Base-by-base conservation (phyloP, 2,329 filamentous ascomycete genomes). In the Polychaeton citri region DNA sequence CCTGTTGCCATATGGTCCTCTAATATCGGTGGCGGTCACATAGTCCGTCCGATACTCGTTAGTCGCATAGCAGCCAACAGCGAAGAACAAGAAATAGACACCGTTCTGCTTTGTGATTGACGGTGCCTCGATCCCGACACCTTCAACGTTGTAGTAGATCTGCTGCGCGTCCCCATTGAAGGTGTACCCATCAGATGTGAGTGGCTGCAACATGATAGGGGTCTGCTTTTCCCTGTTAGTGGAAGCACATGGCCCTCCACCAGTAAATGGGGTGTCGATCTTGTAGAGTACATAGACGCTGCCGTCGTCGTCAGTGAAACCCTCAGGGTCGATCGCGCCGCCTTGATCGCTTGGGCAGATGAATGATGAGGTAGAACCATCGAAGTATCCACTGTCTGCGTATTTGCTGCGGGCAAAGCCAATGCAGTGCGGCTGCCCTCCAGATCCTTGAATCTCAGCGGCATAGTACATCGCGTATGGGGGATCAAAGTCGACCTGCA, bases 211-310 rank as follows among this genome's bases (percentile, higher is more conserved):
- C 57, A 74, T 64, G 41, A 78, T 64, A 0, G 74, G 72, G 26
- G 74, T 78, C 10, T 45, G 7, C 24, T 28, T 28, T 10, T 28
- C 24, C 7, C 12, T 28, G 15, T 28, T 15, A 4, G 24, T 28
- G 12, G 24, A 28, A 28, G 24, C 24, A 28, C 24, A 40, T 62
- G 48, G 13, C 63, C 63, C 21, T 69, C 24, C 24, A 12, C 24
- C 24, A 12, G 12, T 54, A 38, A 61, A 63, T 54, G 79, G 80
- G 24, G 76, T 76, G 52, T 81, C 76, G 18, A 79, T 61, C 53
- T 81, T 81, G 60, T 76, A 81, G 7, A 71, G 57, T 4, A 81
- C 63, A 49, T 77, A 81, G 5, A 67, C 64, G 20, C 53, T 63
- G 19, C 69, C 70, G 30, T 67, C 64, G 8, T 52, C 50, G 47